Evolutionary conservation across 2,329 filamentous ascomycete genomes (phyloP), one percentile per base, ranked within the genome.

Genomic region (Cordyceps pruinosa): DNA sequence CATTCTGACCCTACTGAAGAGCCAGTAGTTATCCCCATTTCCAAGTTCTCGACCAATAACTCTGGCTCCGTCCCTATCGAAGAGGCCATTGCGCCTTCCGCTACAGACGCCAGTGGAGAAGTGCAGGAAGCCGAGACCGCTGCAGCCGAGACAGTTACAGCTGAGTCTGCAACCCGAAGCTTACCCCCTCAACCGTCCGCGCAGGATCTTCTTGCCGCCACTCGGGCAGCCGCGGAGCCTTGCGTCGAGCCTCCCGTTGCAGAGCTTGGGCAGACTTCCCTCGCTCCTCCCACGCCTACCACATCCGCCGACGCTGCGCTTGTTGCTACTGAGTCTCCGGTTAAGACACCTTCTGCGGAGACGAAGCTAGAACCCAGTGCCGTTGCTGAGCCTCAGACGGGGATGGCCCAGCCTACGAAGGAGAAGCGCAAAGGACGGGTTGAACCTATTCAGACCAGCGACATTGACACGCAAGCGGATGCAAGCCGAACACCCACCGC

Each of bases 401-500:
- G 35, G 9, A 32, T 15, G 13, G 28, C 8, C 8, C 41, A 54
- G 23, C 15, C 17, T 12, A 25, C 15, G 10, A 48, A 57, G 26
- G 46, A 50, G 46, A 57, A 45, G 28, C 56, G 56, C 34, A 75
- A 68, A 57, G 61, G 67, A 19, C 56, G 65, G 10, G 66, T 80
- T 21, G 80, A 85, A 28, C 82, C 82, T 19, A 86, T 88, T 52
- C 73, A 72, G 37, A 84, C 81, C 3, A 73, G 91, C n/a, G 82
- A 19, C 26, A 56, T 49, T 21, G 45, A 49, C 10, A 23, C 23
- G 25, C n/a, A 48, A 10, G 26, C 15, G 8, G 46, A 42, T 1
- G 26, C 48, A 23, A 44, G 32, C 17, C 19, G 7, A 25, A 35
- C 28, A 13, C 13, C 35, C 10, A 44, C 54, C 88, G 42, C 86